Evolutionary conservation across 1,284 basidiomycete species (phyloP), one percentile per base, ranked within the genome.

Genomic region (Sparassis latifolia): DNA sequence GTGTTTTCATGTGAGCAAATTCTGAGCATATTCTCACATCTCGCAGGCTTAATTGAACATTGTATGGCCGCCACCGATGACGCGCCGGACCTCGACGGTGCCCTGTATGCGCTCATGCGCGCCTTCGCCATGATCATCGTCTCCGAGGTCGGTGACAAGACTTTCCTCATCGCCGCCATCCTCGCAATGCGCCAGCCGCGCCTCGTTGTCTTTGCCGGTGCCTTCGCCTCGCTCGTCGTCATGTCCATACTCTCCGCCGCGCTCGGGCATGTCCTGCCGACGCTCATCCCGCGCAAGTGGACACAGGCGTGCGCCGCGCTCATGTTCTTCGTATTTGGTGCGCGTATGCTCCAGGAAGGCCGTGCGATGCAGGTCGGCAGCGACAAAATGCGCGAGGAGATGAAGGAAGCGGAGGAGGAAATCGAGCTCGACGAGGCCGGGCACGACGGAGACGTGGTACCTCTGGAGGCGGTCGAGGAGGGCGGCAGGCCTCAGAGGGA

Each of bases 101-200:
- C 60, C 46, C 46, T 72, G 44, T 67, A 83, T 55, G 87, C 82
- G 10, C 78, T 93, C 57, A 53, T 78, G 5, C 85, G 90, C 61
- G 80, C 90, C 2, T 92, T 93, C 71, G 66, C 79, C 52, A 92
- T 94, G 85, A 96, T 95, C 58, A 85, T 94, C 42, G 76, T 89
- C 64, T 92, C 89, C 1, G 92, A 95, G 73, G 88, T 94, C 39
- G 95, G 96, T 44, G 97, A 99, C 83, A 98, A 98, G 71, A 99
- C 96, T 0, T 99, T 99, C 66, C 84, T 99, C 53, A 97, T 98
- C 44, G 81, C 96, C 28, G 97, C 96, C 51, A 95, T 99, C 60
- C 86, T 99, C 58, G 92, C 96, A 6, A 96, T 97, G 84, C 86
- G 94, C 2, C 93, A 97, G 65, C 83, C 92, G 0, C 84, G 93